phyloP scores from a whole-genome alignment of 371 early-diverging fungal species.

The Synchytrium microbalum region DNA sequence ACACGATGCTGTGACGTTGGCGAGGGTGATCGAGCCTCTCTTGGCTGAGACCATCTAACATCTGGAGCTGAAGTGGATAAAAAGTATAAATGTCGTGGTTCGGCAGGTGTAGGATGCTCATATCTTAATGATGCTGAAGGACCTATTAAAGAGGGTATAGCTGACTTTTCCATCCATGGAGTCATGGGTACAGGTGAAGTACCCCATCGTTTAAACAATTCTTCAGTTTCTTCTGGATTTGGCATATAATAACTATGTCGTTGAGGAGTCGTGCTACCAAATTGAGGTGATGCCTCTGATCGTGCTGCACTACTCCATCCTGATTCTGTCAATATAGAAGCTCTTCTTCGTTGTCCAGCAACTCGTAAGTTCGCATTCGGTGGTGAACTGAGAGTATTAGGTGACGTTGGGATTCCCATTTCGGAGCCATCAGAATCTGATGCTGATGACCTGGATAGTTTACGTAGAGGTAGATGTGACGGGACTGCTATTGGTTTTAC shows the following conservation, averaged over 20 bases:
- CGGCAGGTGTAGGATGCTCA: not conserved
- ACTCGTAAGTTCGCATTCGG: not conserved
- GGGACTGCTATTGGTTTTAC: not conserved
- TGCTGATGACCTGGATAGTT: not conserved
- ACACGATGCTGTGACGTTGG: not conserved
- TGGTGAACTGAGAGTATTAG: not conserved
- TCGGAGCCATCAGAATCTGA: not conserved
- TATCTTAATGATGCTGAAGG: not conserved
- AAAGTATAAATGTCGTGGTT: not conserved
- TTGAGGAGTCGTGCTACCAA: too few species aligned
- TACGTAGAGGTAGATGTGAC: not conserved
- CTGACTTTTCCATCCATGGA: not conserved
- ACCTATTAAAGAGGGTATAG: not conserved
- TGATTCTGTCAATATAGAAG: not conserved
- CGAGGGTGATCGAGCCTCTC: not conserved
- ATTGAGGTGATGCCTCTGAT: not conserved
- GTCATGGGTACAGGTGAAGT: not conserved
- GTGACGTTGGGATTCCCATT: not conserved
- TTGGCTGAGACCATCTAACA: not conserved
- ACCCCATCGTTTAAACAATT: not conserved
- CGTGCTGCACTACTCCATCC: not conserved
- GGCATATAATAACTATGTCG: not conserved
- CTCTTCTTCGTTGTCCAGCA: not conserved
- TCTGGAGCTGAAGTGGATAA: not conserved
- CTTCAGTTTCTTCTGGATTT: not conserved